A percentile compares a stretch with the other conserved stretches of the same genome.
These are phyloP conservation scores for Stevia rebaudiana DNA, from an alignment of 140 eudicot species.

Conservation along the genomic window DNA sequence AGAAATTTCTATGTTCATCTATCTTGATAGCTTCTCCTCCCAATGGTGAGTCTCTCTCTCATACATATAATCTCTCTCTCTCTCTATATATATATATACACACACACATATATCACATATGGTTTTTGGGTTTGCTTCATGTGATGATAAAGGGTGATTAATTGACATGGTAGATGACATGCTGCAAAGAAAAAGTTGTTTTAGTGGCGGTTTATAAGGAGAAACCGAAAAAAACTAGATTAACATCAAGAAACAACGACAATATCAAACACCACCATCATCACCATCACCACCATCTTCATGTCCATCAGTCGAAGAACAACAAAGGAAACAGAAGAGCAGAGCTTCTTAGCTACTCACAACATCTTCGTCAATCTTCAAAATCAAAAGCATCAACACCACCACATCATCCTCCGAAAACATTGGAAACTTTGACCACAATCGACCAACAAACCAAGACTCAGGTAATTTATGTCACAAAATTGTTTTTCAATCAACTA, in stretches of 20 bases:
- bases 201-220: slow-evolving; percentile 60
- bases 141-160: slow-evolving; percentile 14
- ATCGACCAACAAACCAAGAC: slow-evolving; percentile 24
- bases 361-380: slow-evolving; percentile 46
- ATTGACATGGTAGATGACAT: slow-evolving; percentile 26
- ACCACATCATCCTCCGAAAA: slow-evolving; percentile 26
- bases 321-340: slow-evolving; percentile 38
- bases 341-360: slow-evolving; percentile 58
- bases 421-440: slow-evolving; percentile 19
- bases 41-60: slow-evolving; percentile 9
- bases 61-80: not conserved
- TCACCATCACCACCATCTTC: slow-evolving; percentile 41
- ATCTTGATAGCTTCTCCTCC: slow-evolving; percentile 29
- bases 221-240: slow-evolving; percentile 36
- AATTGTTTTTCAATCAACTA: not conserved
- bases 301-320: slow-evolving; percentile 21
- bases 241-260: slow-evolving; percentile 1
- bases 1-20: slow-evolving; percentile 16
- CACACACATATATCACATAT: not conserved
- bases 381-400: slow-evolving; percentile 19
- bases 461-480: slow-evolving; percentile 29
- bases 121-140: not conserved
- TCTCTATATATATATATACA: not conserved
- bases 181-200: slow-evolving; percentile 43
- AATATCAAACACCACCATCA: slow-evolving; percentile 28